Base-by-base conservation (phyloP, 1,284 basidiomycete genomes). In the Macrocystidia cucumis region DNA sequence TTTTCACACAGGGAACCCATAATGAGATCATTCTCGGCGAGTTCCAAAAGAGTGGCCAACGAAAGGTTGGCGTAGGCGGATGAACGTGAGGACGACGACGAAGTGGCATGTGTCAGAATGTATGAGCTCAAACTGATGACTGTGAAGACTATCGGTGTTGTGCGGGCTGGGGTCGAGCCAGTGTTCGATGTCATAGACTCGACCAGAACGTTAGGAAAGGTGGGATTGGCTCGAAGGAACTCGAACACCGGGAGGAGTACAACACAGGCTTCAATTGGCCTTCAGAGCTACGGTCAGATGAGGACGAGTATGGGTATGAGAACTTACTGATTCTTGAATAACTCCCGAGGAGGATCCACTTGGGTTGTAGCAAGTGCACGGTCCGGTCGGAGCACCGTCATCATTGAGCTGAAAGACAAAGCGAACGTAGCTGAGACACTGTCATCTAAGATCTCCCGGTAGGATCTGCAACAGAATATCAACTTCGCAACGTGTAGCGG, bases 191-290 rank as follows among this genome's bases (percentile, higher is more conserved):
- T n/a, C 14, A 66, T 40, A 31, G 57, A 49, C 16, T 69, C 60
- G 26, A 63, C 39, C 3, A 80, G 51, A 6, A 73, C 53, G 14
- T 57, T 48, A 1, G 60, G 48, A 44, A 81, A 80, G 1, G 56
- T 44, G 1, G 52, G 46, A 35, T 78, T 81, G 19, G 61, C 55
- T 34, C 61, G 59, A 3, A 75, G 44, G 40, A 78, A 72, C 52
- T 83, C 78, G 40, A 73, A 75, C 2, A 79, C 40, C 2, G 78
- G 68, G 6, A 81, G 58, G 21, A 81, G 54, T 6, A 73, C 57
- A 2, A 78, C 69, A 28, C 67, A 64, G 9, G 72, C 72, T 55
- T 78, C 73, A 32, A 74, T 70, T 0, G 79, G 79, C 43, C 78
- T 82, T 44, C 5, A 45, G 27, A 11, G 21, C 35, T 6, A 35